These are phyloP conservation scores for Antonospora locustae DNA, from an alignment of 371 early-diverging fungal species.

Conservation along the genomic window DNA sequence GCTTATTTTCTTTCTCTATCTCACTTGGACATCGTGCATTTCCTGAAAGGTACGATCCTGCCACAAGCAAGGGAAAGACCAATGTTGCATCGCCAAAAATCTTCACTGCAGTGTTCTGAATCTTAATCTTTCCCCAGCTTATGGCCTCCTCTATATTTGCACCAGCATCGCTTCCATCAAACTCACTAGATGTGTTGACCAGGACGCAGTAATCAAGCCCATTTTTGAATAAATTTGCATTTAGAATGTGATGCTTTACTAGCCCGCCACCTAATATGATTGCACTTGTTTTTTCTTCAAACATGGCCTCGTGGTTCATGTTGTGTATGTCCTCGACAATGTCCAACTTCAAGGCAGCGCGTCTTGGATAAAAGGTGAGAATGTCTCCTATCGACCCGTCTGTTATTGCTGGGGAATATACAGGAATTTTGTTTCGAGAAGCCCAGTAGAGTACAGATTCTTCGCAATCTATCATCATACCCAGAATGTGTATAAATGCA, in stretches of 20 bases:
- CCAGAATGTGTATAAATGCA: conserved; percentile 72
- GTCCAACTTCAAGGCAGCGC: conserved; percentile 81
- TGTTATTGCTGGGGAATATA: conserved; percentile 90
- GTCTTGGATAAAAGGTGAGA: conserved; percentile 64
- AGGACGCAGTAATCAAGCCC: conserved; percentile 93
- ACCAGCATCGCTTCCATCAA: conserved; percentile 96
- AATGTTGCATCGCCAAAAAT: conserved; percentile 84
- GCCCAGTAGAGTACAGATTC: conserved; percentile 90
- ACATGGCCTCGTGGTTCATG: conserved; percentile 80
- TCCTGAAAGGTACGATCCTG: too few species aligned
- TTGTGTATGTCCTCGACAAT: conserved; percentile 77
- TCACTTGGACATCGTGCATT: too few species aligned
- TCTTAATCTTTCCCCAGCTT: conserved; percentile 93
- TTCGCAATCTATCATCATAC: conserved; percentile 78
- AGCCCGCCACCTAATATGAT: conserved; percentile 95
- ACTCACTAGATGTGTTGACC: conserved; percentile 92
- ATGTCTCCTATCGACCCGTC: conserved; percentile 97
- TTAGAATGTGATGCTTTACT: conserved; percentile 96
- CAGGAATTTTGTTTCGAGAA: conserved; percentile 73
- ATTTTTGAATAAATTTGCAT: conserved; percentile 89
- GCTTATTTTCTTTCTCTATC: too few species aligned
- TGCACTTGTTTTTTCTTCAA: conserved; percentile 80
- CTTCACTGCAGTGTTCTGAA: conserved; percentile 72
- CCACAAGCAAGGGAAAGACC: conserved; percentile 61
- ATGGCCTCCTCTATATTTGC: conserved; percentile 94